These are phyloP conservation scores for Eruca vesicaria DNA, from an alignment of 441 rosid genomes.

Conservation along the genomic window DNA sequence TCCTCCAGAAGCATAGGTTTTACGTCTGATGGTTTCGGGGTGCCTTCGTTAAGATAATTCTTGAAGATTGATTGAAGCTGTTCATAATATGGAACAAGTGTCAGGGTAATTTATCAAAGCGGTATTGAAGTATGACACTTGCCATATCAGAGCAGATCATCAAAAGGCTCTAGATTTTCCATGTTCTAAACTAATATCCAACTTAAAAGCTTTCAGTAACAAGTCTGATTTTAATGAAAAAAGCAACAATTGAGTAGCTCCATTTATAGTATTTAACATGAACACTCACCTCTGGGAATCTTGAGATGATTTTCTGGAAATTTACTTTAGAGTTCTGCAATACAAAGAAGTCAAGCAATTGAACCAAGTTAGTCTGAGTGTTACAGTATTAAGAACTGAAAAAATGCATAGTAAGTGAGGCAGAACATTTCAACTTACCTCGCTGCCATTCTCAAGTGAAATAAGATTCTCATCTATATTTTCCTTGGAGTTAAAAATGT, in stretches of 20 bases:
- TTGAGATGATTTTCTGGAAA: slow-evolving; percentile 51
- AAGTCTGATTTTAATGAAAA: background rate
- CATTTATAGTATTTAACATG: background rate
- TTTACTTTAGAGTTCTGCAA: slow-evolving; percentile 53
- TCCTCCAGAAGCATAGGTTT: slow-evolving; percentile 42
- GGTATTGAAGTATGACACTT: background rate
- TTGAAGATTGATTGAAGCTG: slow-evolving; percentile 53
- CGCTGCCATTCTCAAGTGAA: slow-evolving; percentile 41
- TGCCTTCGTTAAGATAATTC: slow-evolving; percentile 37
- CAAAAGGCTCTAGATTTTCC: too few relatives aligned
- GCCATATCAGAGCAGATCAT: too few relatives aligned
- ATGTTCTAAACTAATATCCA: background rate
- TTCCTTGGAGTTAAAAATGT: slow-evolving; percentile 65
- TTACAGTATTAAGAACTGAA: background rate
- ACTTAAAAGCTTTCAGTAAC: background rate
- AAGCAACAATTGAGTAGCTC: background rate
- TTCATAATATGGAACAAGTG: slow-evolving; percentile 9
- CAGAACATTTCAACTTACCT: slow-evolving; percentile 43
- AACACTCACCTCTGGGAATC: slow-evolving; percentile 57
- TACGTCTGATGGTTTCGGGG: slow-evolving; percentile 30
- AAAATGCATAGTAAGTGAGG: background rate
- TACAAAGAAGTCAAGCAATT: slow-evolving; percentile 12
- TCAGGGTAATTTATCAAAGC: background rate
- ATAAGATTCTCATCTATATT: slow-evolving; percentile 52
- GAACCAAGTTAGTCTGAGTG: slow-evolving; percentile 4